Conservation (phyloP, 345 rosid species). For the Cardiospermum halicacabum region DNA sequence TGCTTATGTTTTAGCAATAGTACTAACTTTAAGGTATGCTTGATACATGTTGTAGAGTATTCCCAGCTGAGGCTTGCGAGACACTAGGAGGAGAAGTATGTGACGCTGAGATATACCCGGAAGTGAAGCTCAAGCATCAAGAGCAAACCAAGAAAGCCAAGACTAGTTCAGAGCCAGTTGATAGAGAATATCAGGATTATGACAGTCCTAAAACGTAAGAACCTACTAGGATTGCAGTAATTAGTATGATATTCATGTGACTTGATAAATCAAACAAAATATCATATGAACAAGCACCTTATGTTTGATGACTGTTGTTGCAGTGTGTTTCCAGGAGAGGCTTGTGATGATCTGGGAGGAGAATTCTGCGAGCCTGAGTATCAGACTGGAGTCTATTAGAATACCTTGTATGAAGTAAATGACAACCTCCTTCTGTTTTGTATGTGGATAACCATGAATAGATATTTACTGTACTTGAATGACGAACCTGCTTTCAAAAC, state of each 20-base stretch:
- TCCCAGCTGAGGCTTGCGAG: slow-evolving; percentile 71
- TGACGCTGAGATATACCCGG: slow-evolving; percentile 54
- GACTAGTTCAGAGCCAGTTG: slow-evolving; percentile 42
- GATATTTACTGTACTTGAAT: background rate
- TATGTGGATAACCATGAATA: slow-evolving; percentile 1
- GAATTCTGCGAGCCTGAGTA: slow-evolving; percentile 77
- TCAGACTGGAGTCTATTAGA: slow-evolving; percentile 35
- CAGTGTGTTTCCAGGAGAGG: slow-evolving; percentile 75
- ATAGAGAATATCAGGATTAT: slow-evolving; percentile 72
- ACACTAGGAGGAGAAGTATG: slow-evolving; percentile 64
- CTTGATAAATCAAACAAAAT: background rate
- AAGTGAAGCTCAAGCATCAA: slow-evolving; percentile 53
- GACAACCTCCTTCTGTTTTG: background rate
- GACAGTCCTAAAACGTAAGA: slow-evolving; percentile 62
- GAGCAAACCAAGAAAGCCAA: slow-evolving; percentile 16
- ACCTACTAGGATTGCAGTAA: background rate
- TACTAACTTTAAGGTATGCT: no score
- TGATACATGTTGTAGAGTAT: slow-evolving; percentile 34
- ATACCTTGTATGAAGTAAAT: background rate
- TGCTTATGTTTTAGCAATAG: background rate
- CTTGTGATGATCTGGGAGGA: slow-evolving; percentile 94
- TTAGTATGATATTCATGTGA: background rate
- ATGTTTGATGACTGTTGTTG: slow-evolving; percentile 5
- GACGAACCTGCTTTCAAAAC: background rate
- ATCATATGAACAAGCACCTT: background rate